Evolutionary conservation across 2,329 filamentous ascomycete genomes (phyloP).

Genomic region (Trichoderma sp.): DNA sequence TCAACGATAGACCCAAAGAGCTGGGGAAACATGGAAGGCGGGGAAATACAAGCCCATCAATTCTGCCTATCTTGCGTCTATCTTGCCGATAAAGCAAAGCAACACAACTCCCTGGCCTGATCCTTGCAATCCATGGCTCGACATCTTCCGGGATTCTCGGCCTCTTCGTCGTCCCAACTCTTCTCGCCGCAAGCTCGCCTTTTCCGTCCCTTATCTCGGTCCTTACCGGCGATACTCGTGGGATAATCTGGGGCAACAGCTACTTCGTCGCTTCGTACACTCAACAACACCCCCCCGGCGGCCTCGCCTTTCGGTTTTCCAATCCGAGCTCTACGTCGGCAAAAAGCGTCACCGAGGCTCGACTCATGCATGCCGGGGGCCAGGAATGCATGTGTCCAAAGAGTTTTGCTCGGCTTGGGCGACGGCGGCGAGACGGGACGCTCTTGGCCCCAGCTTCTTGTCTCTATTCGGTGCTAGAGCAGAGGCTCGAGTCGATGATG

Average conservation of each 20-base stretch:
- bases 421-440: conserved; percentile 1
- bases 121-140: neutral
- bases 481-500: neutral
- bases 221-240: conserved; percentile 16
- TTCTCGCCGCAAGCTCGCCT: neutral
- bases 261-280: neutral
- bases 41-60: conserved; percentile 23
- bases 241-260: conserved; percentile 1
- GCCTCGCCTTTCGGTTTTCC: neutral
- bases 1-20: neutral
- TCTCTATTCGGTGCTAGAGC: neutral
- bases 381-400: neutral
- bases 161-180: too few relatives aligned
- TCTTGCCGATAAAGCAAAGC: conserved; percentile 17
- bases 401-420: conserved; percentile 2
- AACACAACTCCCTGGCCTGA: neutral
- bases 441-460: neutral
- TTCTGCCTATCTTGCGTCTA: conserved; percentile 26
- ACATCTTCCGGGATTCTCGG: conserved; percentile 3
- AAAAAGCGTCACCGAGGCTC: neutral
- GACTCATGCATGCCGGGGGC: neutral
- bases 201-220: conserved; percentile 12
- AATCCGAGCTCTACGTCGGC: conserved; percentile 4
- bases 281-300: neutral
- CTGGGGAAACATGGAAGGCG: conserved; percentile 18